phyloP scores from a whole-genome alignment of 306 rosid genomes.

The Oxytropis ochrocephala region DNA sequence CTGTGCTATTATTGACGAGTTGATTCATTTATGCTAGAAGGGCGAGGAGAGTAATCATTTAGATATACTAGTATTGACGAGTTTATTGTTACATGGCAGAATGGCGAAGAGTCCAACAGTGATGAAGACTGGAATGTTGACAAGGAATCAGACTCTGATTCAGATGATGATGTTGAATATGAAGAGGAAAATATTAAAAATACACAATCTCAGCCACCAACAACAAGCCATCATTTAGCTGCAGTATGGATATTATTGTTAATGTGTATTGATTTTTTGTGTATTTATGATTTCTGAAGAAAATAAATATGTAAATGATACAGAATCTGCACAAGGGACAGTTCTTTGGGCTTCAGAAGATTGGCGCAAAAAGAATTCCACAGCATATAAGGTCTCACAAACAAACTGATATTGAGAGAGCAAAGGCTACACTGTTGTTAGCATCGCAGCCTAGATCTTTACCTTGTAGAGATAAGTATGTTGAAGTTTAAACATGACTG shows the following conservation, averaged over 20 bases:
- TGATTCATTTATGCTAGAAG: conserved; percentile 39
- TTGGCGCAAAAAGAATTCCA: conserved; percentile 77
- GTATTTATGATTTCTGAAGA: conserved; percentile 21
- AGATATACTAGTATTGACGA: background rate
- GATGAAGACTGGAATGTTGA: conserved; percentile 70
- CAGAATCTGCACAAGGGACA: conserved; percentile 75
- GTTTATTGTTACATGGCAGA: conserved; percentile 39
- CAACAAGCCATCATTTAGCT: conserved; percentile 48
- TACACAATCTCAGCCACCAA: conserved; percentile 31
- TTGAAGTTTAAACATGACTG: conserved; percentile 11
- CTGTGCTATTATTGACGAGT: background rate
- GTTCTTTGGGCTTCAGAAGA: conserved; percentile 81
- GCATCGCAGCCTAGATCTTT: conserved; percentile 75
- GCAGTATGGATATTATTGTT: conserved; percentile 56
- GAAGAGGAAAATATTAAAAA: conserved; percentile 51
- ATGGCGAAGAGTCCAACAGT: conserved; percentile 46
- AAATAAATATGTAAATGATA: conserved; percentile 10
- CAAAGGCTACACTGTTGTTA: conserved; percentile 80
- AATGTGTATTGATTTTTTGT: conserved; percentile 4
- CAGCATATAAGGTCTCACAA: conserved; percentile 76
- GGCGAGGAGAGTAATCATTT: conserved; percentile 34
- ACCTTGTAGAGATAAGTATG: conserved; percentile 92
- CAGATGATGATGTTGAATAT: conserved; percentile 62
- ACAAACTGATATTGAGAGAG: conserved; percentile 84
- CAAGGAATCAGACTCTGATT: conserved; percentile 53